These are phyloP conservation scores for Rhynchosporium graminicola DNA, from an alignment of 2,329 filamentous ascomycete genomes.

Conservation along the genomic window DNA sequence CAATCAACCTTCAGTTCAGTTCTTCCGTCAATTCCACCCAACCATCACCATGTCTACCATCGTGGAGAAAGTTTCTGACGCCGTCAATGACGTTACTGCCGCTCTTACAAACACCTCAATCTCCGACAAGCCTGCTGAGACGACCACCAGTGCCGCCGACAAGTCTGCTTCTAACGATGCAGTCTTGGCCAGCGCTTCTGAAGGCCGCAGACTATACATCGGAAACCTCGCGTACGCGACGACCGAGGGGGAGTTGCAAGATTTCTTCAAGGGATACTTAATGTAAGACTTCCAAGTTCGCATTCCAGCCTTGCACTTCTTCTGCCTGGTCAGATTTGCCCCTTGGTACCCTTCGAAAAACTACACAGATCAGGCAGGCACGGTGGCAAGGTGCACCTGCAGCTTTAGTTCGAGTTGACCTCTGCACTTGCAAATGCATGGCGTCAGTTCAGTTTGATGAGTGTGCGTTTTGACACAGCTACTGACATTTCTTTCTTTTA, in stretches of 20 bases:
- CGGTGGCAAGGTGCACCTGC: conserved; percentile 14
- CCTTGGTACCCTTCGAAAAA: not conserved
- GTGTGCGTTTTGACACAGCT: conserved; percentile 17
- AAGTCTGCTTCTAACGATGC: conserved; percentile 67
- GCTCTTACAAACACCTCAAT: conserved; percentile 67
- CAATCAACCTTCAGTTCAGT: conserved; percentile 50
- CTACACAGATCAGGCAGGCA: conserved; percentile 10
- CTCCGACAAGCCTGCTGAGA: conserved; percentile 52
- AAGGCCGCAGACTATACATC: conserved; percentile 99
- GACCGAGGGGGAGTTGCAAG: conserved; percentile 99
- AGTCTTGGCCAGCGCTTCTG: conserved; percentile 93
- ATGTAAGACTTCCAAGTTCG: conserved; percentile 68
- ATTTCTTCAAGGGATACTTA: conserved; percentile 99
- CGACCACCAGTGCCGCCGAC: conserved; percentile 48
- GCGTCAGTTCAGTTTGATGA: not conserved
- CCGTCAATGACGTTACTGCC: conserved; percentile 74
- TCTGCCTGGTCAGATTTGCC: conserved; percentile 1
- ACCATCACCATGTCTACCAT: conserved; percentile 78
- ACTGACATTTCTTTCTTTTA: conserved; percentile 41
- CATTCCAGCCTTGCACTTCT: not conserved
- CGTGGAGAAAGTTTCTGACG: conserved; percentile 68
- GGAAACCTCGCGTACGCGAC: conserved; percentile 99
- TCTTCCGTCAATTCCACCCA: conserved; percentile 49
- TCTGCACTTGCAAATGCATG: not conserved
- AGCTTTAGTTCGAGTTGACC: not conserved